Base-by-base conservation (phyloP, 2,329 filamentous ascomycete genomes). In the Knufia petricola region DNA sequence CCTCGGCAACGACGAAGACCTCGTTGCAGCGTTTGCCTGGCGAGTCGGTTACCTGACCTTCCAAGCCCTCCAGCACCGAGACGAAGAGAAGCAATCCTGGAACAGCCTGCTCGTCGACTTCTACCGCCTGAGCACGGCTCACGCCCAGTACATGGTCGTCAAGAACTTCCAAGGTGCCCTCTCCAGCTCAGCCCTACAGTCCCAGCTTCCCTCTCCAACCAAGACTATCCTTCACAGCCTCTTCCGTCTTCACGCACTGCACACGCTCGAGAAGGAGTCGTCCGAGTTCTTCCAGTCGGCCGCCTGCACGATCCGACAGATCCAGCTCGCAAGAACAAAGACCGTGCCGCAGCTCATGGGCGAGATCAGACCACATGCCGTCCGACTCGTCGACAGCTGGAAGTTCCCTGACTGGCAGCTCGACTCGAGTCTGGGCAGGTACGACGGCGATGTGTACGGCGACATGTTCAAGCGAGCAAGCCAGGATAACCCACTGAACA, bases 41-140 rank as follows among this genome's bases (percentile, higher is more conserved):
- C 79, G 84, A 39, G 78, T 82, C 0, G 77, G 84, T 0, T 84
- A 79, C 67, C 70, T 87, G 46, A 85, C 84, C 10, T 87, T 87
- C 56, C 83, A 87, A 61, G 82, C 82, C 0, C 75, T 85, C 30
- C 82, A 82, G 65, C 81, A 85, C 67, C 75, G 84, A 40, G 84
- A 87, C 59, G 77, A 78, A 53, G 81, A 87, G 63, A 86, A 86
- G 72, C 78, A 79, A 59, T 76, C 82, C 0, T 88, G 83, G 84
- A 88, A 87, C 68, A 82, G 78, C 52, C 73, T 88, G 7, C 75
- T 88, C 13, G 80, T 87, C 12, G 82, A 87, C 66, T 87, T 88
- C 68, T 86, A 82, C 76, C 80, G 82, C 37, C 76, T 88, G 4
- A 81, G 76, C 50, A 86, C 83, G 4, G 84, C 84, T 0, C 83